Evolutionary conservation across 441 rosid species (phyloP), one percentile per base, ranked within the genome.

Genomic region (Flueggea neowawraea): DNA sequence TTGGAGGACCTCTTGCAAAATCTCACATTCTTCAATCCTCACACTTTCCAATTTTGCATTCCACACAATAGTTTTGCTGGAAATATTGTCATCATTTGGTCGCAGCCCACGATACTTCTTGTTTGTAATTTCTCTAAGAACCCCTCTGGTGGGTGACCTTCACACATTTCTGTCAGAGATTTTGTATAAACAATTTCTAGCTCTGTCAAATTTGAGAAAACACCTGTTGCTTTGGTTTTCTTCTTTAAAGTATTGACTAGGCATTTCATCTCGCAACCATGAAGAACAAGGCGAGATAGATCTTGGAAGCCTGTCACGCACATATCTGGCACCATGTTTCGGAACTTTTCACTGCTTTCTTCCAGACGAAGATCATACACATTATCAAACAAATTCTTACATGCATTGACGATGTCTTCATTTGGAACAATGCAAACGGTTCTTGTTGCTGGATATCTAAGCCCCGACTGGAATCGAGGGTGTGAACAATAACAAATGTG

Each of bases 121-220:
- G 1, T 28, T 10, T 28, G 52, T 45, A 67, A 60, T 48, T 60
- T 54, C 14, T 54, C 49, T 4, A 60, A 28, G 57, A n/a, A 60
- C 59, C 39, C 49, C 31, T 61, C 17, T 47, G 70, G 64, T 44
- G 60, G 64, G 2, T 4, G 16, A 54, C 65, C 70, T 12, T 51
- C 47, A 43, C 71, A 67, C 32, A 54, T 33, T 45, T 67, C 71
- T 32, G 31, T 67, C 6, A 67, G 17, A 16, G 2, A 6, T 2
- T 6, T 5, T 14, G 0, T 0, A 3, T 7, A n/a, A n/a, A n/a
- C 4, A 6, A 67, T 39, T 12, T 2, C 3, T n/a, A 67, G 54
- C 36, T 67, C 16, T 55, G 9, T 44, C 55, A 73, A 73, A 31
- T 57, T 60, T 10, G 64, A 57, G 28, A 73, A 57, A 13, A 57